These are phyloP conservation scores for Dryas integrifolia DNA, from an alignment of 331 rosid species.

Conservation along the genomic window DNA sequence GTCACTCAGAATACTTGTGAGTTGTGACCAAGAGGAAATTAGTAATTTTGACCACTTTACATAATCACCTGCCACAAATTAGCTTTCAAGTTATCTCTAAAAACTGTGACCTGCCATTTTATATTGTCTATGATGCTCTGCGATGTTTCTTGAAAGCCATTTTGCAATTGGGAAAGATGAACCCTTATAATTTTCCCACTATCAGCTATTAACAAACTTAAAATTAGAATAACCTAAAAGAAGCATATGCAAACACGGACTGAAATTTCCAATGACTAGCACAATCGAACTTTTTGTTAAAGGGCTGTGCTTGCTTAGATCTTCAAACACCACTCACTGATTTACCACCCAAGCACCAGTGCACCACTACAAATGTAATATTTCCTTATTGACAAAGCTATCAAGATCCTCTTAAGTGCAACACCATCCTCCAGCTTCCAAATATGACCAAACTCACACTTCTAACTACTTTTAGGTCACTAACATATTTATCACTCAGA, in stretches of 20 bases:
- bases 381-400: not conserved
- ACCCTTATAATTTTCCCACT: not conserved
- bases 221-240: not conserved
- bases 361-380: not conserved
- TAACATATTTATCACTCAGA: not conserved
- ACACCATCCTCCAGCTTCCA: not conserved
- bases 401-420: conserved; percentile 14
- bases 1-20: not conserved
- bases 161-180: not conserved
- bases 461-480: not conserved
- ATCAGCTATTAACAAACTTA: not conserved
- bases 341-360: not conserved
- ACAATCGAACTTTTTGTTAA: not conserved
- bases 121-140: too few species aligned
- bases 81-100: not conserved
- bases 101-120: not conserved
- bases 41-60: not conserved
- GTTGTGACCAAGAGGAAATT: not conserved
- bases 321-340: not conserved
- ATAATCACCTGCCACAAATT: not conserved
- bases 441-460: not conserved
- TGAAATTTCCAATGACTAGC: not conserved
- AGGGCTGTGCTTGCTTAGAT: not conserved
- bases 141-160: not conserved
- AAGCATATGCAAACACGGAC: not conserved